These are phyloP conservation scores for Dioscorea cayenensis DNA, from an alignment of 116 monocot genomes.

Conservation along the genomic window DNA sequence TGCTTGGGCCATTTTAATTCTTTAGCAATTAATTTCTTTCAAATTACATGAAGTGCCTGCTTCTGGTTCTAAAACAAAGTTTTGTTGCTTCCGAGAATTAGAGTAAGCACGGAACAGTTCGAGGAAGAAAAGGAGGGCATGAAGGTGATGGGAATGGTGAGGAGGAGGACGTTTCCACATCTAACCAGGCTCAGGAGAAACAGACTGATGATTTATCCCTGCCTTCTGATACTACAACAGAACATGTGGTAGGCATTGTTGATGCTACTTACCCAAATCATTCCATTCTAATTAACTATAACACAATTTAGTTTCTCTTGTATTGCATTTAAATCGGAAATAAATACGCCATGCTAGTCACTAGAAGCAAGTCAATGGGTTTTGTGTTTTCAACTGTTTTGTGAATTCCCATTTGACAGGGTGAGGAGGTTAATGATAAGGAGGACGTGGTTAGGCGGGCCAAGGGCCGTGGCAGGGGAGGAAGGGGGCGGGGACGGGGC, in stretches of 20 bases:
- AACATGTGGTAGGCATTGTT: constrained; percentile 29
- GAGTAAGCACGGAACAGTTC: constrained; percentile 37
- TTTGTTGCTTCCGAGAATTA: constrained; percentile 1
- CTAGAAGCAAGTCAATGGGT: background rate
- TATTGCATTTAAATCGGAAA: too few relatives aligned
- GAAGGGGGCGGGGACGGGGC: constrained; percentile 30
- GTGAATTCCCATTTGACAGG: constrained; percentile 20
- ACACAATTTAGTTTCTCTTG: too few relatives aligned
- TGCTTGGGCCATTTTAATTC: too few relatives aligned
- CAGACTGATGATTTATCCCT: constrained; percentile 42
- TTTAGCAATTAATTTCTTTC: too few relatives aligned
- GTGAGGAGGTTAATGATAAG: constrained; percentile 47
- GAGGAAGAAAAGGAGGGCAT: constrained; percentile 45
- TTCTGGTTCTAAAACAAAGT: background rate
- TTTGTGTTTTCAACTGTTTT: background rate
- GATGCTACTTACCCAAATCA: too few relatives aligned
- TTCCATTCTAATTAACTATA: too few relatives aligned
- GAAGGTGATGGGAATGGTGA: constrained; percentile 58
- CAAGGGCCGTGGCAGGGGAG: constrained; percentile 43
- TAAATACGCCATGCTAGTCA: too few relatives aligned
- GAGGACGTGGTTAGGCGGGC: constrained; percentile 42
- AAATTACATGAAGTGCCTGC: too few relatives aligned
- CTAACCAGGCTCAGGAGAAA: constrained; percentile 52
- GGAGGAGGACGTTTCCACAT: constrained; percentile 49
- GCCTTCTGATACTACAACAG: constrained; percentile 29